Percentiles rank a stretch among this genome's conserved stretches.
Conservation (phyloP, 2,329 filamentous ascomycete species). For the Botrytis fabae region DNA sequence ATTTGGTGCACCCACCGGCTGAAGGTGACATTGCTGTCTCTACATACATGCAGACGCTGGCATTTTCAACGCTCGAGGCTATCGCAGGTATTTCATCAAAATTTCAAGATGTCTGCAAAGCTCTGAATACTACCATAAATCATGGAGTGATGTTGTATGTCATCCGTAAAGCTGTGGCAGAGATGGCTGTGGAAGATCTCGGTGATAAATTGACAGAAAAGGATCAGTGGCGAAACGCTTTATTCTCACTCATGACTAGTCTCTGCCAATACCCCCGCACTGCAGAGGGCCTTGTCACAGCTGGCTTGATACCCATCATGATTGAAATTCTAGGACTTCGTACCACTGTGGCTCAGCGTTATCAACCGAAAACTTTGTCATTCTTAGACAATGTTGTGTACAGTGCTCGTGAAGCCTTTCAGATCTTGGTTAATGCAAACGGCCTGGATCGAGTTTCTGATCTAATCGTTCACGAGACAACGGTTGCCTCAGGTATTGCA, state of each 20-base stretch:
- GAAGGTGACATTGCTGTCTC: constrained; percentile 69
- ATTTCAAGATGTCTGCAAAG: constrained; percentile 78
- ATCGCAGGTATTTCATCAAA: constrained; percentile 78
- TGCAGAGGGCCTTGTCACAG: constrained; percentile 80
- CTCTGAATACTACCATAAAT: constrained; percentile 93
- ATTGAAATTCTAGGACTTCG: constrained; percentile 85
- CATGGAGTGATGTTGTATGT: constrained; percentile 94
- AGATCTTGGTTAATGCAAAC: constrained; percentile 75
- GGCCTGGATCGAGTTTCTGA: constrained; percentile 91
- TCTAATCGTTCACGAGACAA: constrained; percentile 77
- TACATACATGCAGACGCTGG: constrained; percentile 76
- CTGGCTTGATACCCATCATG: constrained; percentile 85
- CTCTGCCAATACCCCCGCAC: constrained; percentile 74
- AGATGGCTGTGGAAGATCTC: constrained; percentile 66
- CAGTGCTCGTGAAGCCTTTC: constrained; percentile 80
- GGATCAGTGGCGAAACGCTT: constrained; percentile 86
- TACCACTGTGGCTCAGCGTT: constrained; percentile 77
- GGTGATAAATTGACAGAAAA: constrained; percentile 63
- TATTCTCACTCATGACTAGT: constrained; percentile 84
- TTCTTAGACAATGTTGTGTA: constrained; percentile 90
- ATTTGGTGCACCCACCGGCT: constrained; percentile 81
- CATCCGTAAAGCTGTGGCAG: constrained; percentile 83
- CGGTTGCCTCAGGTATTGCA: constrained; percentile 66
- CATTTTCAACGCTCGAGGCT: constrained; percentile 80
- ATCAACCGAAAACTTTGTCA: constrained; percentile 78